Base-by-base conservation (phyloP, 352 stramenopile genomes). In the Detonula confervacea region DNA sequence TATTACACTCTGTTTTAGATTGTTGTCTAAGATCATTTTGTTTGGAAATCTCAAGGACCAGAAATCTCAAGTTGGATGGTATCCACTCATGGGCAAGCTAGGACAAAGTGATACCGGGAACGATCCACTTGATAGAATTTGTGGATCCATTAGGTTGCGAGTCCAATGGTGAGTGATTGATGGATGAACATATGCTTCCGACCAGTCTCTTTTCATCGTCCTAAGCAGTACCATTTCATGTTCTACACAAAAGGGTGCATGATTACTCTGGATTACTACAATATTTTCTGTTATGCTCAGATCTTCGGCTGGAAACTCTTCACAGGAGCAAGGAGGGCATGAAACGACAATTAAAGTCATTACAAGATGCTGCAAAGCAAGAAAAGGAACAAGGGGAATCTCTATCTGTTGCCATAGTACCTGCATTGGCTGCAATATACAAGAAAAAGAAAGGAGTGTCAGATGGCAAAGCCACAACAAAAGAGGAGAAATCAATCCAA, bases 51-150 rank as follows among this genome's bases (percentile, higher is more conserved):
- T 95, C 18, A 80, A 80, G 63, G 74, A 88, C 65, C 89, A 95
- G 60, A 76, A 83, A 55, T 84, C 92, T 66, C 60, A 86, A 37
- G 63, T 92, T 56, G 90, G 89, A 12, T 95, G 90, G 90, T 95
- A 89, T 76, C 90, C 90, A 35, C 44, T 95, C 16, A 82, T 87
- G 39, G 82, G 81, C 42, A 84, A 86, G 44, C 81, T 89, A 55
- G 90, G 90, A n/a, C 65, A 87, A 55, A 77, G 79, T 73, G 88
- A 90, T 62, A 33, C 88, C 22, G 86, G 84, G n/a, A 88, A 87
- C 33, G 63, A 85, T 49, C 62, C 80, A 22, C 73, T 87, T 9
- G 78, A 93, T 37, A 87, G 66, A 46, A 73, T 90, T 64, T 61
- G 81, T 60, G 90, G 90, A 33, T 92, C 86, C 20, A 80, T 95